A percentile compares a stretch with the other conserved stretches of the same genome.
Conservation (phyloP, 805 yeast genomes). For the Teunomyces stri region DNA sequence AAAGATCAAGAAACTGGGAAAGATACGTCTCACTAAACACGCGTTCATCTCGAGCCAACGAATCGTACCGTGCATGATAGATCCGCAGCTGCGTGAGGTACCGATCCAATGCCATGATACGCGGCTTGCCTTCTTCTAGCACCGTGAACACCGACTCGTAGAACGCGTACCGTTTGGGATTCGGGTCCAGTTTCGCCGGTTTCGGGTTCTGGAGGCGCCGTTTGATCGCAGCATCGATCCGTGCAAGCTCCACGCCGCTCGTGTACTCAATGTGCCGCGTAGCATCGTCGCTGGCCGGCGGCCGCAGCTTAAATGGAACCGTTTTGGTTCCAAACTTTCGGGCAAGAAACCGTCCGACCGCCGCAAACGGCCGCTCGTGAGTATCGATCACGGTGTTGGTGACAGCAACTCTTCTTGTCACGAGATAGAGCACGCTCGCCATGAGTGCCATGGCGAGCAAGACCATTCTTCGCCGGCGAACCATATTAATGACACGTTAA, state of each 20-base stretch:
- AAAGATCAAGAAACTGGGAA: slow-evolving; percentile 46
- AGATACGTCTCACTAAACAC: slow-evolving; percentile 55
- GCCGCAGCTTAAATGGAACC: slow-evolving; percentile 10
- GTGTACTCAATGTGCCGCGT: neutral
- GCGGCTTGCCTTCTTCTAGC: slow-evolving; percentile 45
- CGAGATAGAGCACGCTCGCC: neutral
- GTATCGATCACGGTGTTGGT: neutral
- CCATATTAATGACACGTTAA: neutral
- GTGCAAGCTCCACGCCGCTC: neutral
- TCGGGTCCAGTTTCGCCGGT: neutral
- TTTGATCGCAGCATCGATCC: slow-evolving; percentile 1
- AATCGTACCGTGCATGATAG: slow-evolving; percentile 51
- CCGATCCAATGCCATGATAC: slow-evolving; percentile 36
- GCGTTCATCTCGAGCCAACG: slow-evolving; percentile 21
- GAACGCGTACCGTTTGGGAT: slow-evolving; percentile 31
- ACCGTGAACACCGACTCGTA: slow-evolving; percentile 43
- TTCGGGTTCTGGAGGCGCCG: neutral
- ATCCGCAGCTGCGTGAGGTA: slow-evolving; percentile 48
- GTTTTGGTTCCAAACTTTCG: slow-evolving; percentile 7
- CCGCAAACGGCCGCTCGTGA: neutral
- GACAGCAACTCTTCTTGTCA: neutral
- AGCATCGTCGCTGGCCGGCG: neutral
- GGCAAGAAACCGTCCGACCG: neutral
- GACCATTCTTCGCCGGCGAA: neutral
- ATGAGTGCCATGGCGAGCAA: neutral